A percentile compares a stretch with the other conserved stretches of the same genome.
Conservation (phyloP, 2,329 filamentous ascomycete genomes). For the Chrysoporthe deuterocubensis region DNA sequence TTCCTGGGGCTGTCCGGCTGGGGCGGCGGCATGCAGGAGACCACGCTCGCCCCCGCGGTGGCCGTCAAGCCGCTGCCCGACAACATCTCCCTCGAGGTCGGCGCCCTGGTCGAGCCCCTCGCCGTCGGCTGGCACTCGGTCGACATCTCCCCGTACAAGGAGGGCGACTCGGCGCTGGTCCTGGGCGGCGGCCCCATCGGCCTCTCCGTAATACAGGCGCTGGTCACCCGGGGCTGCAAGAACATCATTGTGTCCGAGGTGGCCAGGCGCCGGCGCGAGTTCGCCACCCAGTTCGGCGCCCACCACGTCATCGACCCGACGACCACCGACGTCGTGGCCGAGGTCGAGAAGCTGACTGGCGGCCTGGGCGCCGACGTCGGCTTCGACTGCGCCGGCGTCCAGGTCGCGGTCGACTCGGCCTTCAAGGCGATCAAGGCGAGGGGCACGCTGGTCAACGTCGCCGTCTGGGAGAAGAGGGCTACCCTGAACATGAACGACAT, state of each 20-base stretch:
- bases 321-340: slow-evolving; percentile 29
- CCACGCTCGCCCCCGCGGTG: slow-evolving; percentile 51
- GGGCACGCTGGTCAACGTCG: slow-evolving; percentile 34
- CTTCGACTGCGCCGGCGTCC: slow-evolving; percentile 35
- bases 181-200: slow-evolving; percentile 68
- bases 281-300: slow-evolving; percentile 59
- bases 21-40: slow-evolving; percentile 59
- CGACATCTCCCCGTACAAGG: slow-evolving; percentile 32
- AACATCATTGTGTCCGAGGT: slow-evolving; percentile 64
- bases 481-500: slow-evolving; percentile 28
- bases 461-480: slow-evolving; percentile 34
- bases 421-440: slow-evolving; percentile 32
- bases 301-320: slow-evolving; percentile 28
- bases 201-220: slow-evolving; percentile 61
- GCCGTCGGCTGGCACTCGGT: slow-evolving; percentile 67
- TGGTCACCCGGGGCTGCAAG: slow-evolving; percentile 55
- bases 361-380: slow-evolving; percentile 32
- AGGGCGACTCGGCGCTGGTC: slow-evolving; percentile 54
- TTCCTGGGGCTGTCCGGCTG: slow-evolving; percentile 44
- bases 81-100: slow-evolving; percentile 55
- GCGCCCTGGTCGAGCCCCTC: slow-evolving; percentile 65
- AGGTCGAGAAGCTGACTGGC: slow-evolving; percentile 28
- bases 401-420: slow-evolving; percentile 28
- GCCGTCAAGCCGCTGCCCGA: slow-evolving; percentile 54
- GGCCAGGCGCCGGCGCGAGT: slow-evolving; percentile 51